Conservation (phyloP, 1,284 basidiomycete species). For the Erythrobasidium hasegawianum region DNA sequence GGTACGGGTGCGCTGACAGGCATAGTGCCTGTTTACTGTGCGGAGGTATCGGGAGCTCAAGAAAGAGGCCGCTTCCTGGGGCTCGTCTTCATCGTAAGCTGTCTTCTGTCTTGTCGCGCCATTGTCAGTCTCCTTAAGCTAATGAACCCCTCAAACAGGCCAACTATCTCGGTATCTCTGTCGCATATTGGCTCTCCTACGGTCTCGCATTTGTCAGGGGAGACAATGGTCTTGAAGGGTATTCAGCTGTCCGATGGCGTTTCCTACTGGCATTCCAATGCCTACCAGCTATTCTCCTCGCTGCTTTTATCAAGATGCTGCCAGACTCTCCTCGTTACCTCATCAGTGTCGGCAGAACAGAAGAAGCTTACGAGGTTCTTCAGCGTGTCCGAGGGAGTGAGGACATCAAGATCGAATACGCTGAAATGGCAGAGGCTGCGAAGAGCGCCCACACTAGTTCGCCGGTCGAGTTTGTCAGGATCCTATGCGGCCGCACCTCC, state of each 20-base stretch:
- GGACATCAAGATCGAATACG: constrained; percentile 37
- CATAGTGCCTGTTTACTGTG: constrained; percentile 58
- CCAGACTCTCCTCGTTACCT: constrained; percentile 43
- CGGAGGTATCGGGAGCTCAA: constrained; percentile 37
- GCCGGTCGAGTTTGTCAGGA: constrained; percentile 39
- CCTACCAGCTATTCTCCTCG: constrained; percentile 36
- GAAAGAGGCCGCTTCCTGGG: constrained; percentile 41
- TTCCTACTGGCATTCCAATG: constrained; percentile 45
- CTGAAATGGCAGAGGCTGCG: constrained; percentile 39
- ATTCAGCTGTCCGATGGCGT: constrained; percentile 53
- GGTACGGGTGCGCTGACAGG: constrained; percentile 57
- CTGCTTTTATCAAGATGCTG: constrained; percentile 36
- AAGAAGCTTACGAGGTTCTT: constrained; percentile 39
- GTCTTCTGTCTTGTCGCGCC: constrained; percentile 35
- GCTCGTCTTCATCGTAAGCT: constrained; percentile 33
- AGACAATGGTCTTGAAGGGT: constrained; percentile 49
- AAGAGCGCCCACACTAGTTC: constrained; percentile 33
- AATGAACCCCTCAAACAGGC: constrained; percentile 50
- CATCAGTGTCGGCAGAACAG: constrained; percentile 36
- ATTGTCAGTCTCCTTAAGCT: constrained; percentile 48
- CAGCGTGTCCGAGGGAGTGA: constrained; percentile 36
- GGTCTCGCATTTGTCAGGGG: constrained; percentile 54
- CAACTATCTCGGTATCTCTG: constrained; percentile 58
- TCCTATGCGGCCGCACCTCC: constrained; percentile 35
- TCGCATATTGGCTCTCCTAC: constrained; percentile 59